These are phyloP conservation scores for Phialophora verrucosa DNA, from an alignment of 2,329 filamentous ascomycete species.

Conservation along the genomic window DNA sequence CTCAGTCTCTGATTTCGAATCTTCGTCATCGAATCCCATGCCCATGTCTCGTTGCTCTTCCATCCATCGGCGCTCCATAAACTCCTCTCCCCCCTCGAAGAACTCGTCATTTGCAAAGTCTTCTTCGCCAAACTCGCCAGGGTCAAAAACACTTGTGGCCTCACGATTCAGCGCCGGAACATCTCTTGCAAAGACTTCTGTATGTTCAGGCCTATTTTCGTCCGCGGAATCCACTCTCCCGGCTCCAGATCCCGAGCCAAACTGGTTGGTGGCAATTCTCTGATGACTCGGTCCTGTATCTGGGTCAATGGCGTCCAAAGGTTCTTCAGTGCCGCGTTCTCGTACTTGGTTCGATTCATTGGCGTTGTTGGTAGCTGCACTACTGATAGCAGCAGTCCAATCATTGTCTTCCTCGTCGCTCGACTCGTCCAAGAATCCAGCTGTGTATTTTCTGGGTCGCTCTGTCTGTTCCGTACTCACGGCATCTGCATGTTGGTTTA, in stretches of 20 bases:
- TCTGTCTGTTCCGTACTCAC: constrained; percentile 13
- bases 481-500: background rate
- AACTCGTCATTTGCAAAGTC: constrained; percentile 68
- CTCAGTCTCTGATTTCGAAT: constrained; percentile 59
- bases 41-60: constrained; percentile 67
- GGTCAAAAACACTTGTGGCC: constrained; percentile 53
- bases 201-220: constrained; percentile 33
- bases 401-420: constrained; percentile 55
- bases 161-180: constrained; percentile 56
- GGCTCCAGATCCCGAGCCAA: constrained; percentile 13
- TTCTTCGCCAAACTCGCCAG: constrained; percentile 61
- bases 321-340: background rate
- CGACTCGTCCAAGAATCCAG: constrained; percentile 44
- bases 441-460: constrained; percentile 32
- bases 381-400: constrained; percentile 23
- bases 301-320: constrained; percentile 23
- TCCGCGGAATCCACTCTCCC: constrained; percentile 1
- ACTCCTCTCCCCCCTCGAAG: constrained; percentile 67
- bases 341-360: constrained; percentile 15
- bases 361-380: background rate
- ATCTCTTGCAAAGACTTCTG: constrained; percentile 29
- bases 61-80: constrained; percentile 72
- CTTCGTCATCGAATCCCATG: constrained; percentile 50
- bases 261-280: constrained; percentile 39
- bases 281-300: constrained; percentile 16